Evolutionary conservation across 148 eudicot species (phyloP), one percentile per base, ranked within the genome.

Genomic region (Chenopodium formosanum): DNA sequence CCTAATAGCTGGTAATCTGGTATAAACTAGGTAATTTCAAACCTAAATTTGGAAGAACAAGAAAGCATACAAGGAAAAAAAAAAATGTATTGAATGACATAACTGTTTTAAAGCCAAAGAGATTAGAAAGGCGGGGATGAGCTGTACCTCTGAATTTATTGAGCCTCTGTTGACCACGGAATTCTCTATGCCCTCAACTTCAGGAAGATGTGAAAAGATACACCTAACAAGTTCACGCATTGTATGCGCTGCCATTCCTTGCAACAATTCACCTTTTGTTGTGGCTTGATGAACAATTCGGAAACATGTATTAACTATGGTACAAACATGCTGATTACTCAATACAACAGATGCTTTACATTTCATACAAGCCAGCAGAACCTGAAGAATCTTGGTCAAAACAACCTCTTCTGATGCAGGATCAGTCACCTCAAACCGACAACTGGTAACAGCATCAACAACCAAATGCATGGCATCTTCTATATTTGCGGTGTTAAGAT

Each of bases 321-420:
- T 93, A 88, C 98, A 95, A 31, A 95, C 96, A 90, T 95, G 98
- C 85, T 92, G 98, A 82, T 95, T 93, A 83, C 89, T 93, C 86
- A 95, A 83, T 67, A 79, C 83, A 78, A 87, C 89, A 56, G 98
- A 95, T 72, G 96, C 95, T 85, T 92, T 91, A 87, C 87, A 89
- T 84, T 92, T 95, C 93, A 93, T 88, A 86, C 98, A 95, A 83
- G 98, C 98, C 82, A 95, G 81, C 73, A 93, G 92, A 86, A 95
- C 93, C 82, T 95, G 98, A 86, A 95, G 98, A 83, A 95, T 93
- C 83, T 95, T 95, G 80, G 91, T 91, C 78, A 95, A 64, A 73
- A 95, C 98, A 13, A 95, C 98, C 83, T 95, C 98, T 86, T 95
- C 98, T 58, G 98, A 93, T 62, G 92, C 87, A 84, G 98, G 96